These are phyloP conservation scores for Monilinia aucupariae DNA, from an alignment of 2,329 filamentous ascomycete genomes.

Conservation along the genomic window DNA sequence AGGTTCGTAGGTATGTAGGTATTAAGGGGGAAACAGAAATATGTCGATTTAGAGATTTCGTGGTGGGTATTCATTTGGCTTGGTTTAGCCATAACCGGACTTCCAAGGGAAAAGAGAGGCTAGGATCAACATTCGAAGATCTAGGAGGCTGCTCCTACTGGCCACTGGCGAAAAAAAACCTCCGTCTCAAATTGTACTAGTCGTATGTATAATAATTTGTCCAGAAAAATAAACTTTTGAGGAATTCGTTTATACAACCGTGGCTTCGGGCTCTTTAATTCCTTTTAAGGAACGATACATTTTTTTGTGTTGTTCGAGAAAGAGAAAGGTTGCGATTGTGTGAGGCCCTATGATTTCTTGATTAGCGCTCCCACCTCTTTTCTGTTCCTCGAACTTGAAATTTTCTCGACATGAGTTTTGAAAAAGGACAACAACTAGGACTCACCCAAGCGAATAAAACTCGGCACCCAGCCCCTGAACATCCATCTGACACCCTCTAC, in stretches of 20 bases:
- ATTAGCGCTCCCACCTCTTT: constrained; percentile 3
- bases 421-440: neutral
- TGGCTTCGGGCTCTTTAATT: constrained; percentile 25
- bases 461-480: constrained; percentile 88
- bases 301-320: constrained; percentile 81
- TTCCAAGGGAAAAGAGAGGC: neutral
- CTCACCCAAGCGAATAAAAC: constrained; percentile 50
- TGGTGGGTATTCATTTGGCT: neutral
- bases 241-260: constrained; percentile 11
- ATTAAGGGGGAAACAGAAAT: neutral
- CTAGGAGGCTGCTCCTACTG: neutral
- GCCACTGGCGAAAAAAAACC: neutral
- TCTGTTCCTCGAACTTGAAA: neutral
- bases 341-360: constrained; percentile 51
- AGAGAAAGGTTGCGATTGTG: constrained; percentile 81
- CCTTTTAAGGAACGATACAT: constrained; percentile 54
- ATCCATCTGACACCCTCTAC: constrained; percentile 74
- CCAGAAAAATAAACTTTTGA: neutral
- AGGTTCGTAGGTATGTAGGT: neutral
- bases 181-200: neutral
- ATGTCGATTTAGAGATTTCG: neutral
- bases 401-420: neutral
- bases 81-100: neutral
- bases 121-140: neutral
- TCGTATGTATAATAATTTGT: neutral